Evolutionary conservation across 352 stramenopile species (phyloP), one percentile per base, ranked within the genome.

Genomic region (Pythium brachiatum): DNA sequence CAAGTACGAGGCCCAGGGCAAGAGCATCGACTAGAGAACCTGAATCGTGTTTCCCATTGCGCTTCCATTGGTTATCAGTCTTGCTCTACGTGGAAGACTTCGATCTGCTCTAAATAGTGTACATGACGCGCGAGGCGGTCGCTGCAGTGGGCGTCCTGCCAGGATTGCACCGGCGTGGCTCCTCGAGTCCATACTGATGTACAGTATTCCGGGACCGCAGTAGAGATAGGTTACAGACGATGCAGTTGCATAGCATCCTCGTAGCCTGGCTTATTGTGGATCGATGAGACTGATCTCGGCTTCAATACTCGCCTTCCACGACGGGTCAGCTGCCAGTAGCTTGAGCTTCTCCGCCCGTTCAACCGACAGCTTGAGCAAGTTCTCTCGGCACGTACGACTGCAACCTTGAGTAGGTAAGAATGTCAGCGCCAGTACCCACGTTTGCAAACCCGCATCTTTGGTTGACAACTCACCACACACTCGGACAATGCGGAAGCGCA

Each of bases 1-100:
- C 54, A 83, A 94, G 70, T 91, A 93, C 68, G 86, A 94, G 72
- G 70, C 78, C 59, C 65, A 82, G 66, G 86, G 86, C 71, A 94
- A 94, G 79, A 66, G 55, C 64, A 93, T 94, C 64, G 86, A 94
- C 60, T 92, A 91, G 74, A 61, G 34, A 50, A 44, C 20, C 46
- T 51, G 2, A 50, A 60, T 31, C 50, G 34, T 39, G 26, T 47
- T 25, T 29, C 27, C 21, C 52, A 26, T 43, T 48, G 41, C 41
- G 20, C 20, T 48, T 27, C n/a, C 41, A 21, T 15, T 27, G 41
- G 4, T 21, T 27, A 18, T 48, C 39, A 15, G 21, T 34, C 29
- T 34, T 47, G 11, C 38, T 15, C 8, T 23, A 15, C n/a, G 18
- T 41, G 18, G 4, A 46, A 46, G 38, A 2, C 6, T 41, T 16